Evolutionary conservation across 495 filamentous ascomycete genomes (phyloP), one percentile per base, ranked within the genome.

Genomic region (Trichoderma asperelloides): DNA sequence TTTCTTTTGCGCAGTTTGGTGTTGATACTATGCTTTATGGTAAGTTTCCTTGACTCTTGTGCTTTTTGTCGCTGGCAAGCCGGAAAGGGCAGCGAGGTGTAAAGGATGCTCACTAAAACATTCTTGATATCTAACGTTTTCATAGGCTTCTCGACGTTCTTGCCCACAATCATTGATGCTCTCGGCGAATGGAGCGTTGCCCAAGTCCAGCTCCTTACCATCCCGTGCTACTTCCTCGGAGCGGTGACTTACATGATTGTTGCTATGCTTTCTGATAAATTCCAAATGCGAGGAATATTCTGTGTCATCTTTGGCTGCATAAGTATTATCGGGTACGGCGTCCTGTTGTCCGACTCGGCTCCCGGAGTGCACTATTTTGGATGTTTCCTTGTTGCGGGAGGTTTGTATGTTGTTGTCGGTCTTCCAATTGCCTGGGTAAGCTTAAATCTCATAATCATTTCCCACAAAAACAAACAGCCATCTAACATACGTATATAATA

Each of bases 101-200:
- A n/a, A n/a, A n/a, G n/a, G n/a, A 3, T 16, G 2, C 11, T 16
- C 8, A 63, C 28, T 40, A 37, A 37, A 33, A 5, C 62, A 8
- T 21, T 25, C 3, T 13, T 62, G 57, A 16, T 37, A 1, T 21
- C 15, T 25, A 6, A 9, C 15, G 3, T 6, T 57, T n/a, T 23
- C 55, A 3, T 43, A 81, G 79, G 88, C 3, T 93, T 85, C 74
- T 86, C 83, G 68, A 91, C 88, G 1, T 93, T 93, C 71, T 78
- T 92, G 3, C 90, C 90, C 0, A 93, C 88, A 27, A 92, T 93
- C 70, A 91, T 93, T 76, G 77, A 84, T 33, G 86, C 81, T 13
- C 82, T 91, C 66, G 87, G 87, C 2, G 71, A 78, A 18, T 91
- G 87, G 83, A 78, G 83, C 0, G 77, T 78, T 0, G 82, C 88